phyloP scores from a whole-genome alignment of 371 early-diverging fungal species.

The Cokeromyces recurvatus region DNA sequence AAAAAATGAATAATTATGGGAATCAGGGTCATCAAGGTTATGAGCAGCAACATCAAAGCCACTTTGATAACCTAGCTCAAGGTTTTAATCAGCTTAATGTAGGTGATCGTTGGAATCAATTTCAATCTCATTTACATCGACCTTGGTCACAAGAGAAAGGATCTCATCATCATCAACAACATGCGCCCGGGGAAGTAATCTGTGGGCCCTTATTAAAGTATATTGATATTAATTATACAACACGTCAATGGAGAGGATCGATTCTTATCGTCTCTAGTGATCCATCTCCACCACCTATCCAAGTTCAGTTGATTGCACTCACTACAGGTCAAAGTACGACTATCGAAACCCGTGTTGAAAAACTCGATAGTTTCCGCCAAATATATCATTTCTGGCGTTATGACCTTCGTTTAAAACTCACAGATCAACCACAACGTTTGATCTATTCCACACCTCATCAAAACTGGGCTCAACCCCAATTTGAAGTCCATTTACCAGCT shows the following conservation, averaged over 20 bases:
- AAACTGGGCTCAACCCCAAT: slow-evolving; percentile 17
- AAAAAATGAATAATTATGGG: not conserved
- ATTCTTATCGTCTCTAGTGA: slow-evolving; percentile 28
- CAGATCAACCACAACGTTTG: slow-evolving; percentile 11
- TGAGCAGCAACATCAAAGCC: not conserved
- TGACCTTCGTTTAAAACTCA: slow-evolving; percentile 18
- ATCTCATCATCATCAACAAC: slow-evolving; percentile 2
- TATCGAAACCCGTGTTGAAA: slow-evolving; percentile 6
- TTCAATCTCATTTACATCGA: slow-evolving; percentile 4
- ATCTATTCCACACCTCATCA: slow-evolving; percentile 17
- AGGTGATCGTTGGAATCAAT: slow-evolving; percentile 2
- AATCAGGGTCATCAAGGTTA: not conserved
- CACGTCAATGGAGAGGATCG: slow-evolving; percentile 30
- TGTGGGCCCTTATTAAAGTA: slow-evolving; percentile 35
- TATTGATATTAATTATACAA: slow-evolving; percentile 25
- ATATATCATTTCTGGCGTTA: slow-evolving; percentile 35
- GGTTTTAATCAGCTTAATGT: slow-evolving; percentile 9
- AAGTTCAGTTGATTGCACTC: slow-evolving; percentile 8
- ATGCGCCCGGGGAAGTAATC: slow-evolving; percentile 15
- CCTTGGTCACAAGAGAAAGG: slow-evolving; percentile 7
- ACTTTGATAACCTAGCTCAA: not conserved
- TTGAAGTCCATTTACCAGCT: slow-evolving; percentile 16
- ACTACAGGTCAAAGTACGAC: not conserved
- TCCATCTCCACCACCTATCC: slow-evolving; percentile 18
- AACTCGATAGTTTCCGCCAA: slow-evolving; percentile 21